Evolutionary conservation across 2,329 filamentous ascomycete genomes (phyloP), one percentile per base, ranked within the genome.

Genomic region (Beauveria bassiana): DNA sequence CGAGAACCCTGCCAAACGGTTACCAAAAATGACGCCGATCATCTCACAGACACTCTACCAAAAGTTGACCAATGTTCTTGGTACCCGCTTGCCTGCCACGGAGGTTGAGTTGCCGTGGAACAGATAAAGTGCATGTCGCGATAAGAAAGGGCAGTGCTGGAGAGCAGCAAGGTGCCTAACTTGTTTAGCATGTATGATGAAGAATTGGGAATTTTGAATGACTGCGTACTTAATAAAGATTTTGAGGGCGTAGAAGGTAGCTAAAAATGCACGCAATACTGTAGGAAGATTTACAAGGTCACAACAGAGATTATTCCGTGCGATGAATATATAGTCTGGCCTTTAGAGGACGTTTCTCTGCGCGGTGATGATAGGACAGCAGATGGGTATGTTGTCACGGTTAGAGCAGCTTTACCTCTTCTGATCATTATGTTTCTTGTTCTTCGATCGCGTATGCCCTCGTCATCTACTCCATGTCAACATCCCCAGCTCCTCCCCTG

Each of bases 381-480:
- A 47, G 50, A 46, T 45, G 57, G 49, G 49, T 53, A 53, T 53
- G 51, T 60, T 52, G 57, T 38, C 40, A 53, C 24, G 6, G 53
- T 45, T 28, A 16, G 52, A 53, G 20, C 40, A 45, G 34, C 12
- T 14, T 51, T 20, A n/a, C 22, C n/a, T 31, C 8, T 16, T 14
- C 16, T 20, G 16, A 4, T 28, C 7, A 14, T 18, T 9, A 2
- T 20, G 28, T 40, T 42, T 31, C 5, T 28, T 28, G 2, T 20
- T 24, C 42, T 26, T 38, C 12, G 34, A 38, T 38, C 34, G 5
- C 24, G 24, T 20, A 50, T 50, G 14, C 47, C 31, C 40, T 42
- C 20, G 20, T 55, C 50, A 49, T 56, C 45, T 53, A 38, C 52
- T 64, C 72, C 79, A 80, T 80, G 51, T 78, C 75, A 12, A 77